phyloP scores from a whole-genome alignment of 805 yeast genomes.

The Ogataea philodendri region DNA sequence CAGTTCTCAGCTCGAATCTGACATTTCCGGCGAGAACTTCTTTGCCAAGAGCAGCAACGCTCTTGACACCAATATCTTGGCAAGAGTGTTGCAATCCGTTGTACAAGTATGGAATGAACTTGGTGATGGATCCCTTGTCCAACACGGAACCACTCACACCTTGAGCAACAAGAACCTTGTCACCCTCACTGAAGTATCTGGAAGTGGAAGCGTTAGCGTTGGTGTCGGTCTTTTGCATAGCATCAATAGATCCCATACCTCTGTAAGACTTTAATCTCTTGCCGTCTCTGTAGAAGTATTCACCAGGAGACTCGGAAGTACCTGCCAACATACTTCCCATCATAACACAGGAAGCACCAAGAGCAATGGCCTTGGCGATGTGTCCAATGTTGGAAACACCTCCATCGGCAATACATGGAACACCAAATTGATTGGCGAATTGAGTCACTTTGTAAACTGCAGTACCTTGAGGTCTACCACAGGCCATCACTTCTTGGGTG shows the following conservation, averaged over 20 bases:
- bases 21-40: conserved; percentile 65
- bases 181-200: conserved; percentile 95
- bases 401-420: conserved; percentile 99
- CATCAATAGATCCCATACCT: conserved; percentile 99
- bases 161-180: conserved; percentile 95
- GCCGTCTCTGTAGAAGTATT: conserved; percentile 96
- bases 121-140: conserved; percentile 93
- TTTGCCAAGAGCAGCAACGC: conserved; percentile 60
- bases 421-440: conserved; percentile 93
- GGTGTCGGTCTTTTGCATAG: conserved; percentile 88
- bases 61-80: conserved; percentile 91
- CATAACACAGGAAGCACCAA: conserved; percentile 97
- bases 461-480: conserved; percentile 99
- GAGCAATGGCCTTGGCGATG: conserved; percentile 91
- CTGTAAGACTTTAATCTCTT: conserved; percentile 95
- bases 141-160: conserved; percentile 97
- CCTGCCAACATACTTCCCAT: conserved; percentile 99
- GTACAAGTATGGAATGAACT: conserved; percentile 90
- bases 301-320: conserved; percentile 97
- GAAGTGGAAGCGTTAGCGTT: conserved; percentile 97
- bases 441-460: conserved; percentile 94
- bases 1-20: conserved; percentile 96
- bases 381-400: conserved; percentile 99
- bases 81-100: conserved; percentile 97
- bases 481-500: conserved; percentile 99